Percentiles rank a stretch among this genome's conserved stretches.
Evolutionary conservation across 768 basidiomycete genomes (phyloP).

Genomic region (Xerocomus spinulosus): DNA sequence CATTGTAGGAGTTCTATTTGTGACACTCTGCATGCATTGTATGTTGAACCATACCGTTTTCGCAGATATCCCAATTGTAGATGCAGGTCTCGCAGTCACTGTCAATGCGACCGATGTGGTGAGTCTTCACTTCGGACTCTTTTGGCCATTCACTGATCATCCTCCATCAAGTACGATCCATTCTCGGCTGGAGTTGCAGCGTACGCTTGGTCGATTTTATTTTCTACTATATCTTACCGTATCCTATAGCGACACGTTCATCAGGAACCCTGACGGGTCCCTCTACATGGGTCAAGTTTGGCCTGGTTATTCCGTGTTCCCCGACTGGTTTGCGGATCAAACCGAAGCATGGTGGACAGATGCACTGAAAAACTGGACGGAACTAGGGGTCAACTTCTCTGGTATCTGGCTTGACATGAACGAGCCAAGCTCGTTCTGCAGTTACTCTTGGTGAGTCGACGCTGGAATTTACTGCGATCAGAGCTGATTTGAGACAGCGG

Average conservation of each 20-base stretch:
- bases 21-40: background rate
- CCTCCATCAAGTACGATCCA: constrained; percentile 52
- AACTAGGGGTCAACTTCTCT: constrained; percentile 50
- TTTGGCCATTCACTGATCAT: background rate
- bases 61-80: constrained; percentile 66
- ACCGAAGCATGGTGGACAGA: constrained; percentile 59
- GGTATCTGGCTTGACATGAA: constrained; percentile 74
- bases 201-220: constrained; percentile 32
- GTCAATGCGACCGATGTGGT: constrained; percentile 61
- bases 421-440: constrained; percentile 61
- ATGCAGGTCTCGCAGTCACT: constrained; percentile 55
- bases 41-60: background rate
- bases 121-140: constrained; percentile 20
- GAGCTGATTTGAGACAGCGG: constrained; percentile 30
- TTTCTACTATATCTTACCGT: background rate
- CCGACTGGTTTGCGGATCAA: constrained; percentile 56
- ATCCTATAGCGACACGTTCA: constrained; percentile 52
- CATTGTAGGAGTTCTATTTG: constrained; percentile 20
- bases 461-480: background rate
- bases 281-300: constrained; percentile 73
- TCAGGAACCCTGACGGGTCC: constrained; percentile 71
- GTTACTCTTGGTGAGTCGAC: constrained; percentile 47
- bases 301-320: constrained; percentile 72
- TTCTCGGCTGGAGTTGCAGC: constrained; percentile 58
- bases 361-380: constrained; percentile 51